phyloP scores from a whole-genome alignment of 2,329 filamentous ascomycete genomes.

The Penicillium freii region DNA sequence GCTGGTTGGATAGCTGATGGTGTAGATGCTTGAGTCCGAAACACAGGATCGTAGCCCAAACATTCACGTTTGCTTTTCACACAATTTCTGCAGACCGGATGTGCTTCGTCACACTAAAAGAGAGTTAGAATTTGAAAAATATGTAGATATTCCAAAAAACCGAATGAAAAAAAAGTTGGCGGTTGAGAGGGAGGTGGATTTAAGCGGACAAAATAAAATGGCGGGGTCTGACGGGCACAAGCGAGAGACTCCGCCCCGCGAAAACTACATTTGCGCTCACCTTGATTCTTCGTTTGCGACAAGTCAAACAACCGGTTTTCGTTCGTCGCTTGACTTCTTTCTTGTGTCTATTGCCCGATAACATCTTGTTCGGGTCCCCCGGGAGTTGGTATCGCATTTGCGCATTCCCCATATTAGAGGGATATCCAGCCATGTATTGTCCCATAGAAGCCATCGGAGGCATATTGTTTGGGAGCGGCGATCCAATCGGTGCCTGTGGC shows the following conservation, averaged over 20 bases:
- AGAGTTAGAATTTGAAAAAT: constrained; percentile 16
- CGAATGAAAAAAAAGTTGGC: constrained; percentile 10
- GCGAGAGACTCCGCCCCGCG: constrained; percentile 28
- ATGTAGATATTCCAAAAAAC: not conserved
- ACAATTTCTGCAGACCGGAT: constrained; percentile 78
- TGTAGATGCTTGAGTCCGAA: constrained; percentile 65
- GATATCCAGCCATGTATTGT: constrained; percentile 53
- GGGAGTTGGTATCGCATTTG: constrained; percentile 55
- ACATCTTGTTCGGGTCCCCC: constrained; percentile 52
- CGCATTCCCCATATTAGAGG: constrained; percentile 37
- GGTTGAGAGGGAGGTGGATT: constrained; percentile 14
- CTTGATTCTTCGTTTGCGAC: constrained; percentile 69
- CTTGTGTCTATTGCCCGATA: constrained; percentile 62
- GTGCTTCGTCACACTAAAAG: constrained; percentile 85
- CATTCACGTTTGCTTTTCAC: constrained; percentile 67
- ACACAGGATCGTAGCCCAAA: constrained; percentile 66
- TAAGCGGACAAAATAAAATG: constrained; percentile 26
- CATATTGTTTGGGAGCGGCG: constrained; percentile 47
- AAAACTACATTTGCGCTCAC: constrained; percentile 43
- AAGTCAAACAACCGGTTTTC: constrained; percentile 69
- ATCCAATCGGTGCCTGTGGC: constrained; percentile 48
- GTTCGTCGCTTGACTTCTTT: constrained; percentile 75
- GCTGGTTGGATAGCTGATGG: constrained; percentile 67
- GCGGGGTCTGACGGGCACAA: constrained; percentile 30
- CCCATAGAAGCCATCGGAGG: constrained; percentile 54